Conservation (phyloP, 2,329 filamentous ascomycete genomes). For the Thermomyces lanuginosus region DNA sequence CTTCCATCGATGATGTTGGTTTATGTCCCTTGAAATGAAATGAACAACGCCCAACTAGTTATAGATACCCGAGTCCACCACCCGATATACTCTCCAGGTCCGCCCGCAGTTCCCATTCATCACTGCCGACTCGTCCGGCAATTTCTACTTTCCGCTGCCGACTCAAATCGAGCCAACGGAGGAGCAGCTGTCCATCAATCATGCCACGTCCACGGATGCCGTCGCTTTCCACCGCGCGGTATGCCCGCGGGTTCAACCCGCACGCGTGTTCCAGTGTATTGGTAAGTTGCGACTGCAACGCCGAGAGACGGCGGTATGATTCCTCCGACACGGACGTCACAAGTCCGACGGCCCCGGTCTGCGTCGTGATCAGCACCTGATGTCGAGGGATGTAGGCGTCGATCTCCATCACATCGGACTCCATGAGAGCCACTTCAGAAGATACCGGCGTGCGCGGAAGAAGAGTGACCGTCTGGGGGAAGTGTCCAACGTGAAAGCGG, state of each 20-base stretch:
- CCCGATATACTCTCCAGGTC: constrained; percentile 54
- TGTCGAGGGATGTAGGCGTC: constrained; percentile 21
- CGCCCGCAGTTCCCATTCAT: constrained; percentile 49
- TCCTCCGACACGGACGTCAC: constrained; percentile 64
- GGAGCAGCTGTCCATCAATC: constrained; percentile 62
- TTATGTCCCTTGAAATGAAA: too few species aligned
- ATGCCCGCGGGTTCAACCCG: constrained; percentile 68
- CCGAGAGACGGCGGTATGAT: constrained; percentile 67
- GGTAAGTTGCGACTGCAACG: constrained; percentile 62
- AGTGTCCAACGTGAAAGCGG: constrained; percentile 74
- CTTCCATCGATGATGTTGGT: too few species aligned
- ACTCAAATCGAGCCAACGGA: constrained; percentile 59
- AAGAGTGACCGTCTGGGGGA: constrained; percentile 57
- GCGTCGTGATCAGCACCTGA: constrained; percentile 53
- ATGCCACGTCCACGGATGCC: constrained; percentile 42
- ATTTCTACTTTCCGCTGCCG: constrained; percentile 57
- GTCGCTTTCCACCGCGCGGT: constrained; percentile 44
- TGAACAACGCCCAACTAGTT: constrained; percentile 5
- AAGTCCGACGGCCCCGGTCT: constrained; percentile 59
- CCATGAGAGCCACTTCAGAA: constrained; percentile 19
- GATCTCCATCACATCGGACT: constrained; percentile 24
- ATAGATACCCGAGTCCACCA: constrained; percentile 39
- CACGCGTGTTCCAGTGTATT: constrained; percentile 60
- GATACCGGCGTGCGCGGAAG: constrained; percentile 49
- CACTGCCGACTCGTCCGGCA: constrained; percentile 53